Evolutionary conservation across 345 rosid genomes (phyloP).

Genomic region (Xanthoceras sorbifolium): DNA sequence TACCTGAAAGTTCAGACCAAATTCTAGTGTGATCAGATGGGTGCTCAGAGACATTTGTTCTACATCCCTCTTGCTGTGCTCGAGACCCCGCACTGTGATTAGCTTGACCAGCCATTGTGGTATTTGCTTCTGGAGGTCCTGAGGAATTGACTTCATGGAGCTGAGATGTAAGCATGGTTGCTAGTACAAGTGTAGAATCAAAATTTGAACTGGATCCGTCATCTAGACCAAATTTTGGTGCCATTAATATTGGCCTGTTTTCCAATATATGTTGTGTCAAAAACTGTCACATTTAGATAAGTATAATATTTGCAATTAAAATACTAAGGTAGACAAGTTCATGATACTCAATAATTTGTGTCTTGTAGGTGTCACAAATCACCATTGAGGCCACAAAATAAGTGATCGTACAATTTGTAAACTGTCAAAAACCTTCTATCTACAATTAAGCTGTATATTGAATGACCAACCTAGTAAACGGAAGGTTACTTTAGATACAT

Average conservation of each 20-base stretch:
- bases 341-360: not conserved
- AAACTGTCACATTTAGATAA: not conserved
- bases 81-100: slow-evolving; percentile 37
- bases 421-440: not conserved
- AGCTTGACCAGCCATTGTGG: slow-evolving; percentile 40
- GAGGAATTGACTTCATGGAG: slow-evolving; percentile 65
- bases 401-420: not conserved
- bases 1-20: slow-evolving; percentile 96
- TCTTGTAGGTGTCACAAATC: not conserved
- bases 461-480: not conserved
- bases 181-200: slow-evolving; percentile 86
- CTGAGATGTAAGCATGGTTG: slow-evolving; percentile 86
- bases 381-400: not conserved
- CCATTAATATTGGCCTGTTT: slow-evolving; percentile 88
- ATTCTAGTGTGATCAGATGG: slow-evolving; percentile 84
- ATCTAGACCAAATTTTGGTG: slow-evolving; percentile 80
- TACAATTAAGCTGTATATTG: not conserved
- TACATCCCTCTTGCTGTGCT: slow-evolving; percentile 52
- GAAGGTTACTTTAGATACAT: not conserved
- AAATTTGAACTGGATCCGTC: slow-evolving; percentile 71
- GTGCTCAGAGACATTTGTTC: slow-evolving; percentile 56
- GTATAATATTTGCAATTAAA: not conserved
- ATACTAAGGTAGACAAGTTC: not conserved
- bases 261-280: slow-evolving; percentile 14
- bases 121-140: slow-evolving; percentile 45